phyloP scores from a whole-genome alignment of 169 alveolate species.

The Plasmodium inui region DNA sequence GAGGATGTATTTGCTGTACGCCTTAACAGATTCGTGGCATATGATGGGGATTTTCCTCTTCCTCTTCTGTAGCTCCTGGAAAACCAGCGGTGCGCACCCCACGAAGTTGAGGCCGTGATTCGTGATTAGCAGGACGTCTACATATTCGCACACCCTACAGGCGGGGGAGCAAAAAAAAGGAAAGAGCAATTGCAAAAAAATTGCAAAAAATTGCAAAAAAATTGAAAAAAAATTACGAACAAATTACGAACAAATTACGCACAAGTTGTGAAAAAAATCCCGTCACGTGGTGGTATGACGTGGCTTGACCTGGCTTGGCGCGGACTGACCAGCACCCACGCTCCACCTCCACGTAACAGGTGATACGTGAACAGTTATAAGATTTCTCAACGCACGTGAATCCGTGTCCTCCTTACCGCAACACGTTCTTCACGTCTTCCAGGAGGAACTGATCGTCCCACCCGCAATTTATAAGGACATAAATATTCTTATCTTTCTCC shows the following conservation, averaged over 20 bases:
- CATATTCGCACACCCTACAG: slow-evolving; percentile 54
- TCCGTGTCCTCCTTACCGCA: slow-evolving; percentile 31
- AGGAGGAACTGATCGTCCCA: slow-evolving; percentile 73
- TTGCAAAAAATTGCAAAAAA: background rate
- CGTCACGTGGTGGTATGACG: background rate
- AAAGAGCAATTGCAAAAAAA: background rate
- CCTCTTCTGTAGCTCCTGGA: slow-evolving; percentile 20
- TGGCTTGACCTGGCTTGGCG: background rate
- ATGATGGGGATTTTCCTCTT: slow-evolving; percentile 26
- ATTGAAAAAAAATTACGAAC: background rate
- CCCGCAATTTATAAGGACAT: slow-evolving; percentile 70
- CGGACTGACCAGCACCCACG: background rate
- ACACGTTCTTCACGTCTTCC: slow-evolving; percentile 36
- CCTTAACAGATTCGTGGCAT: slow-evolving; percentile 59
- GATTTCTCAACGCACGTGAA: background rate
- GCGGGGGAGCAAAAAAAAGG: background rate
- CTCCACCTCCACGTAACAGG: background rate
- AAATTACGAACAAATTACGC: background rate
- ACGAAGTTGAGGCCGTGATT: slow-evolving; percentile 46
- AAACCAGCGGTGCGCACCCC: slow-evolving; percentile 47
- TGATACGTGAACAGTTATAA: background rate
- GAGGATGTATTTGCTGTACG: slow-evolving; percentile 54
- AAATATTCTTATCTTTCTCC: slow-evolving; percentile 48
- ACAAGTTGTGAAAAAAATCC: background rate
- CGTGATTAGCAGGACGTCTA: slow-evolving; percentile 36